These are phyloP conservation scores for Begonia peltatifolia DNA, from an alignment of 306 rosid species.

Conservation along the genomic window DNA sequence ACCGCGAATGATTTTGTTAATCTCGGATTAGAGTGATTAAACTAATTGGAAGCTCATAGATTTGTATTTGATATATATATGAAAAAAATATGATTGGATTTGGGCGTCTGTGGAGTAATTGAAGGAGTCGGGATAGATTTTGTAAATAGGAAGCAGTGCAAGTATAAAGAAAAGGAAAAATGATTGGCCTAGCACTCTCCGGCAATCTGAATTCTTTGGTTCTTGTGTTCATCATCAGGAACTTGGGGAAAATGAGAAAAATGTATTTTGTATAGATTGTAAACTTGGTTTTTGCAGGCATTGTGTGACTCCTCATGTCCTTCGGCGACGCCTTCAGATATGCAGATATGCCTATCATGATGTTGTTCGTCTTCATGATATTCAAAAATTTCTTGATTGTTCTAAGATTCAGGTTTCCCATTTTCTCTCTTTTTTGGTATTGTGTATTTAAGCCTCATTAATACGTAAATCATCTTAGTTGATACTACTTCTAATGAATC, in stretches of 20 bases:
- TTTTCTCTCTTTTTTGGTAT: too few species aligned
- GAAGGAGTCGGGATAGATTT: slow-evolving; percentile 2
- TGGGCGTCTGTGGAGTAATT: too few species aligned
- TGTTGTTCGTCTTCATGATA: slow-evolving; percentile 63
- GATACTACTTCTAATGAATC: too few species aligned
- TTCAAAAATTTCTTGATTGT: slow-evolving; percentile 72
- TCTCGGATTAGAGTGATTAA: too few species aligned
- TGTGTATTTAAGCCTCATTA: too few species aligned
- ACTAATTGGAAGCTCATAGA: too few species aligned
- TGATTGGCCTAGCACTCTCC: slow-evolving; percentile 57
- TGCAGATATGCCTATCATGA: slow-evolving; percentile 72
- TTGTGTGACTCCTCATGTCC: slow-evolving; percentile 54
- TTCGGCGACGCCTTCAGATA: slow-evolving; percentile 64
- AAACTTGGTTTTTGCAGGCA: slow-evolving; percentile 51
- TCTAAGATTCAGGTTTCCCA: slow-evolving; percentile 73
- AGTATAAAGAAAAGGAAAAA: slow-evolving; percentile 21
- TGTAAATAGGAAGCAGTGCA: slow-evolving; percentile 26
- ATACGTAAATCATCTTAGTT: too few species aligned
- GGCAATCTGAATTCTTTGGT: slow-evolving; percentile 43
- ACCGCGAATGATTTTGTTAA: too few species aligned
- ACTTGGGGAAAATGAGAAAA: slow-evolving; percentile 54
- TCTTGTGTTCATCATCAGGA: slow-evolving; percentile 55
- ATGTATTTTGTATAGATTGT: slow-evolving; percentile 75
- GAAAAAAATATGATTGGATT: too few species aligned
- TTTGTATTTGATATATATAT: too few species aligned